Evolutionary conservation across 371 early-diverging fungal genomes (phyloP), one percentile per base, ranked within the genome.

Genomic region (Amoeboaphelidium protococcarum): DNA sequence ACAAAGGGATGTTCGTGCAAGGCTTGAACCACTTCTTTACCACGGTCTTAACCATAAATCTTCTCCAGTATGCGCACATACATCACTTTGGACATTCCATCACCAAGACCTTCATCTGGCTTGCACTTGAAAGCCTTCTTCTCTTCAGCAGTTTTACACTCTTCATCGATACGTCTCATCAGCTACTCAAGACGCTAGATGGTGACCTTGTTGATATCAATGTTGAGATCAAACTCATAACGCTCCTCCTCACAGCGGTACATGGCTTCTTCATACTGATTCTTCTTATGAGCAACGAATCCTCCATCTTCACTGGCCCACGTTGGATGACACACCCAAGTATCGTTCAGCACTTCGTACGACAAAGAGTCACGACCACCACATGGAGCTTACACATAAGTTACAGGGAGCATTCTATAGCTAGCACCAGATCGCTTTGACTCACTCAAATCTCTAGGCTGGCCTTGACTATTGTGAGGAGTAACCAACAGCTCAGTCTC

Each of bases 181-280:
- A 12, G 45, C 25, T 46, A 47, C 44, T 91, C 88, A 47, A 99
- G 64, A 21, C 84, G 62, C 12, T 75, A 72, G 57, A 98, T 97
- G 1, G 85, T 76, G 44, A 78, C 76, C 49, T 84, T 56, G 45
- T 91, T 85, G 41, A 95, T 80, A 58, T 94, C 87, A 42, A 98
- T 84, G 58, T 88, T 80, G 51, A 97, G 63, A 58, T 98, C 98
- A 64, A 90, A 82, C 54, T 99, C 99, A 54, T 91, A 97, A 47
- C 84, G 73, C 57, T 98, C 98, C 60, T 98, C 98, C 63, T 97
- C 99, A 61, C 83, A 78, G 42, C 82, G 74, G 66, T 82, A 87
- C 59, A 99, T 63, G 13, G 79, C 78, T 55, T 99, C 99, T 60
- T 98, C 98, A 53, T 74, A 88, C 20, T 66, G 66, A 52, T 84